Evolutionary conservation across 495 filamentous ascomycete species (phyloP).

Genomic region (Trichoderma gamsii): DNA sequence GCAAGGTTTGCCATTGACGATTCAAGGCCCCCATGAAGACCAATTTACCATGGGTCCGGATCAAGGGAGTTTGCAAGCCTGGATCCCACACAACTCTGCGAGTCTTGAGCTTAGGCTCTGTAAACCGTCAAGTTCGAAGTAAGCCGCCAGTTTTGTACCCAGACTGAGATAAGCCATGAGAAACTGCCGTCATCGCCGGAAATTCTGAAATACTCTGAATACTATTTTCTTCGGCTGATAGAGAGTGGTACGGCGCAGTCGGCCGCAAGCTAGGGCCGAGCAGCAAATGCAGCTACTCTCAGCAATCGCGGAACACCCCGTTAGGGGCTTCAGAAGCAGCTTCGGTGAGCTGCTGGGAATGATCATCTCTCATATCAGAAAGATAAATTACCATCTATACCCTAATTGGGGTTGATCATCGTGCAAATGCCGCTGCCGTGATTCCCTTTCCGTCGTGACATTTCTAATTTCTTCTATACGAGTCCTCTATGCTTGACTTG

Average conservation of each 20-base stretch:
- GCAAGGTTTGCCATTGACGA: background rate
- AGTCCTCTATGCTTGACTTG: background rate
- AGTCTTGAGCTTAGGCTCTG: background rate
- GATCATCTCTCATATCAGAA: background rate
- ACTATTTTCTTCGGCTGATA: no score
- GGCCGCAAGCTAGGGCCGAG: background rate
- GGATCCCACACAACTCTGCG: background rate
- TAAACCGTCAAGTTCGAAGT: background rate
- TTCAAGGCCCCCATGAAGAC: background rate
- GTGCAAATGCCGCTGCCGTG: background rate
- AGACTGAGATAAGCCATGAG: background rate
- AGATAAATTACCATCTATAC: background rate
- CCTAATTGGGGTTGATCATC: background rate
- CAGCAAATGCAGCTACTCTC: background rate
- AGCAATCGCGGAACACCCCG: background rate
- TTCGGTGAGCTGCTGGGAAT: background rate
- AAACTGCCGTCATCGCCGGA: background rate
- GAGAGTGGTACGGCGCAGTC: no score
- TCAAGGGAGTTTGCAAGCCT: background rate
- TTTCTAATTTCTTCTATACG: background rate
- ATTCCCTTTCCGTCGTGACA: background rate
- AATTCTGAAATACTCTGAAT: background rate
- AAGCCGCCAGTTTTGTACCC: background rate
- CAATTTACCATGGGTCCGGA: slow-evolving; percentile 2
- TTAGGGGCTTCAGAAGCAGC: background rate